Conservation (phyloP, 768 basidiomycete genomes). For the Rhizopogon rudus region DNA sequence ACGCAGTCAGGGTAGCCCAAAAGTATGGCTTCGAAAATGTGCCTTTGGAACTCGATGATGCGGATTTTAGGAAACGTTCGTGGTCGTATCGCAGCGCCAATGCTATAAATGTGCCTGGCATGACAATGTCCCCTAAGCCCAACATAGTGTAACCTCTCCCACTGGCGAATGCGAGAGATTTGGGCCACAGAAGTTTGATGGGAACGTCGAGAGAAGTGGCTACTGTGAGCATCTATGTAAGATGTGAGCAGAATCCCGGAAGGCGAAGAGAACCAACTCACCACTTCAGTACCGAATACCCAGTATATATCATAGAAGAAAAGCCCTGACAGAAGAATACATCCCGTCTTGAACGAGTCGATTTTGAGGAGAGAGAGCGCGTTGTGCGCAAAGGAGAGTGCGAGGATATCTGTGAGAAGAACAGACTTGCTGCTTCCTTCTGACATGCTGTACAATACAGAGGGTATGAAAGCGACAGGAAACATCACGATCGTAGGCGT, state of each 20-base stretch:
- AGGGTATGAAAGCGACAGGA: constrained; percentile 60
- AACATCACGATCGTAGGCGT: constrained; percentile 54
- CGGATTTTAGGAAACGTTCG: constrained; percentile 30
- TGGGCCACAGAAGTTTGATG: constrained; percentile 89
- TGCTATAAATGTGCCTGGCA: constrained; percentile 69
- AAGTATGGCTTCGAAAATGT: constrained; percentile 74
- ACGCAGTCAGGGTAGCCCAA: constrained; percentile 58
- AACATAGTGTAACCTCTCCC: constrained; percentile 79
- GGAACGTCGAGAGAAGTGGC: constrained; percentile 88
- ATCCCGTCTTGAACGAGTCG: constrained; percentile 87
- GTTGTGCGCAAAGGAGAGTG: constrained; percentile 78
- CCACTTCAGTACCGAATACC: constrained; percentile 88
- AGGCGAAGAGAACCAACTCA: constrained; percentile 31
- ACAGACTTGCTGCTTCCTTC: constrained; percentile 49
- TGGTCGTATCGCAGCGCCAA: constrained; percentile 85
- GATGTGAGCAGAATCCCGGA: not conserved
- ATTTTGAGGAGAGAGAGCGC: constrained; percentile 75
- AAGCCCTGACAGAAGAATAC: constrained; percentile 74
- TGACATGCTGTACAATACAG: constrained; percentile 55
- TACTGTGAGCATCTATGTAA: constrained; percentile 81
- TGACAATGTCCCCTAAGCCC: constrained; percentile 83
- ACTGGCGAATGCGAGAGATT: constrained; percentile 46
- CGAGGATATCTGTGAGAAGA: constrained; percentile 69
- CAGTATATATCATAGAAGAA: constrained; percentile 95
- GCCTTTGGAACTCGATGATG: constrained; percentile 14